Base-by-base conservation (phyloP, 768 basidiomycete genomes). In the Amanita subjunquillea region DNA sequence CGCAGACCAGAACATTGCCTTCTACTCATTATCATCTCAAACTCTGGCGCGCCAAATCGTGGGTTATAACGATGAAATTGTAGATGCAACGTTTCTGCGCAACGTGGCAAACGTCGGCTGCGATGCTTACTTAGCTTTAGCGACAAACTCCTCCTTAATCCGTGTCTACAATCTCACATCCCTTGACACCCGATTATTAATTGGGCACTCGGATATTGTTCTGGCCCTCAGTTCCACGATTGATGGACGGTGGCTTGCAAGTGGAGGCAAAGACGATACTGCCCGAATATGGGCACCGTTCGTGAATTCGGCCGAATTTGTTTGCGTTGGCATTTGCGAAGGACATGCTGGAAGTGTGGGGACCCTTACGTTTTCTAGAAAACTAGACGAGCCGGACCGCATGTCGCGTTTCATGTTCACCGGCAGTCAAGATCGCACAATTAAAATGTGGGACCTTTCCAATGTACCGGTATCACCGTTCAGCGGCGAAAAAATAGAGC, bases 21-120 rank as follows among this genome's bases (percentile, higher is more conserved):
- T 91, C 69, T 83, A 93, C 66, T 92, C 90, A 2, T 70, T 95
- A 6, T 65, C 73, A n/a, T 79, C 80, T 1, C 76, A 75, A 30
- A 70, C 76, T 7, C 69, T 89, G 23, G 71, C 75, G 2, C 85
- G 88, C 15, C 95, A 97, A 59, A 69, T 98, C 58, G 83, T 98
- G 60, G 96, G 96, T 0, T 99, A 87, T 75, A 98, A 98, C 65
- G 96, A 99, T 67, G 95, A 98, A 67, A 93, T 98, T 58, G 87
- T 97, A 48, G 96, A 98, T 60, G 79, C 84, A 4, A 74, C 78
- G 25, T 91, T 93, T 69, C 75, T 99, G 54, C 79, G 78, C 42
- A 63, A 71, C 20, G 44, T 64, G 17, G 60, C 57, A 0, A 48
- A 63, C 2, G 59, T 56, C 34, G 54, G 56, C 22, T 46, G 63